Percentiles rank a stretch among this genome's conserved stretches.
phyloP scores from a whole-genome alignment of 2,329 filamentous ascomycete genomes.

The Aspergillus viridinutans region DNA sequence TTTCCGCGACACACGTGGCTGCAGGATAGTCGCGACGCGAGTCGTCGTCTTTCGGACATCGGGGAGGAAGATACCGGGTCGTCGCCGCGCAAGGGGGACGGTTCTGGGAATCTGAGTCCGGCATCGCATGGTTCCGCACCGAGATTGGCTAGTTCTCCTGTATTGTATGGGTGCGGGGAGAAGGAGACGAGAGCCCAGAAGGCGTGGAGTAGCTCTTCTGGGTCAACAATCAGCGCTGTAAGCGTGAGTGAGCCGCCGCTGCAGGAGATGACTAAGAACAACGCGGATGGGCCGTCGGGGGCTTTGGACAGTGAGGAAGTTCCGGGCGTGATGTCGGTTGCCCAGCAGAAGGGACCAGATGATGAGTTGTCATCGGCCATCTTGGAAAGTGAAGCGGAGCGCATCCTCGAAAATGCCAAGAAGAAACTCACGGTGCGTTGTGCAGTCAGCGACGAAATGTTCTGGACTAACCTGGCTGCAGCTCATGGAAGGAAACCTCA shows the following conservation, averaged over 20 bases:
- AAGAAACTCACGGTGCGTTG: conserved; percentile 72
- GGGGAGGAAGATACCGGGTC: conserved; percentile 40
- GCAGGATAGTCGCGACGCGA: conserved; percentile 35
- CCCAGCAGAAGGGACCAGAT: conserved; percentile 44
- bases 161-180: conserved; percentile 47
- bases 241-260: conserved; percentile 25
- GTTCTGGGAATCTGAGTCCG: conserved; percentile 5
- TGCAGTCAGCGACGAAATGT: not conserved
- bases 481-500: conserved; percentile 92
- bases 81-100: conserved; percentile 17
- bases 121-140: conserved; percentile 8
- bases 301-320: conserved; percentile 2
- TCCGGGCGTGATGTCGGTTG: conserved; percentile 34
- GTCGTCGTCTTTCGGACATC: conserved; percentile 43
- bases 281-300: conserved; percentile 3
- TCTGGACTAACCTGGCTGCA: conserved; percentile 36
- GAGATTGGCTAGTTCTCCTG: conserved; percentile 14
- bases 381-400: conserved; percentile 76
- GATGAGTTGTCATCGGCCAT: conserved; percentile 68
- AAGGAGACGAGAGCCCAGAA: conserved; percentile 50
- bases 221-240: conserved; percentile 33
- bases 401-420: conserved; percentile 91
- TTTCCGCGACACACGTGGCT: conserved; percentile 33
- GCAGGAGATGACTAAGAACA: conserved; percentile 9
- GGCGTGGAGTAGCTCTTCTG: conserved; percentile 32